Evolutionary conservation across 257 asterid genomes (phyloP), one percentile per base, ranked within the genome.

Genomic region (Pogostemon cablin): DNA sequence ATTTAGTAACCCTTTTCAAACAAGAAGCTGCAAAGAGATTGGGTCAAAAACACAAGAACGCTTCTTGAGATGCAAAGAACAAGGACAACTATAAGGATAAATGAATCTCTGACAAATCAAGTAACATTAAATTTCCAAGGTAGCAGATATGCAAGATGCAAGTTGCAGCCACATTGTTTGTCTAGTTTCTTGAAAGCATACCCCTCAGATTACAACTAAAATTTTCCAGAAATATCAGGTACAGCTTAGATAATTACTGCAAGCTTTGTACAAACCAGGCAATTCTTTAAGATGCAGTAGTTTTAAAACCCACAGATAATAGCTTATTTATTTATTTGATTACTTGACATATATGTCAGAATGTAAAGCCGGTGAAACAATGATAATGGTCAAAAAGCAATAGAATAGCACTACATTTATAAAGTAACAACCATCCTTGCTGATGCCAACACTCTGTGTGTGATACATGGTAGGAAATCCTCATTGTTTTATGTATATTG

Each of bases 241-340:
- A 62, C 48, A 62, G 62, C 4, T 20, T 43, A 34, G 63, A 61
- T 71, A 65, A 11, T 15, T 44, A 59, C 0, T 58, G 59, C 63
- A 34, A 9, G 41, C 10, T 9, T 17, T 46, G 35, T 43, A 11
- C 25, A 15, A 64, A 58, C 57, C 54, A 52, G 40, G 5, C 40
- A 12, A 58, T 12, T 15, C 3, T 65, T 4, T 56, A 69, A 67
- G 63, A 58, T 79, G 68, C 74, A 69, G 59, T 54, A 50, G 69
- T 71, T 20, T 57, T 3, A 7, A 25, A 58, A 74, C n/a, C 58
- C 12, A 73, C 9, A 15, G 43, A 40, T 25, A 25, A 25, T 59
- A 44, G 63, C 17, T 39, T 58, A 12, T 43, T 20, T 7, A 41
- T 15, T 41, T 62, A 40, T 43, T 58, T 25, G 2, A 15, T n/a